Base-by-base conservation (phyloP, 1,139 yeast species). In the Saccharomyces uvarum region DNA sequence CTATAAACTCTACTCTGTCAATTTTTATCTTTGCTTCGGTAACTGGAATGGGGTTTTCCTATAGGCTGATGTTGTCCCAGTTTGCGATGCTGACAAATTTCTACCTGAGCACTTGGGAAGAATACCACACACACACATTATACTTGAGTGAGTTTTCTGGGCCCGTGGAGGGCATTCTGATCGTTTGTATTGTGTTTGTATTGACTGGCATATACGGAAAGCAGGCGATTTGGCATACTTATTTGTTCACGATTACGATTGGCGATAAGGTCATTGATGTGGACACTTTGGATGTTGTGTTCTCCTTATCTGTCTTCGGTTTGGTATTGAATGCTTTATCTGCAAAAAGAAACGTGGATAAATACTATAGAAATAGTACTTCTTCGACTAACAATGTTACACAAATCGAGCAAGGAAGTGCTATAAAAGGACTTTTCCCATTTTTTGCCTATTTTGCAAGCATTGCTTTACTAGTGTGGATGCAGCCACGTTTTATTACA, bases 21-120 rank as follows among this genome's bases (percentile, higher is more conserved):
- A 75, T 83, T 2, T 71, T 88, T 51, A 76, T 89, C 13, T 86
- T 88, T 69, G 84, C 83, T 2, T 82, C 95, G 1, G 90, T 82
- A 9, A 75, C 84, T 44, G 84, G 84, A 56, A 73, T 85, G 69
- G 95, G 96, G 0, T 84, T 81, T 65, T 81, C 87, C 4, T 80
- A 83, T 74, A 66, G 79, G 57, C 74, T 86, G 49, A 67, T 88
- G 57, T 61, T 83, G 54, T 73, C 88, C 14, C 96, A 89, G 68
- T 86, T 89, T 72, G 88, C 87, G 7, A 76, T 91, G 8, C 77
- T 89, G 51, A 78, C 83, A 61, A 91, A 91, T 72, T 91, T 91
- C 68, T 91, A 90, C 68, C 72, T 88, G 54, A 84, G 95, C 48
- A 91, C 97, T 0, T 91, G 97, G 97, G 98, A 91, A 72, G 97